Evolutionary conservation across 108 stramenopile genomes (phyloP), one percentile per base, ranked within the genome.

Genomic region (Cyclotella sp.): DNA sequence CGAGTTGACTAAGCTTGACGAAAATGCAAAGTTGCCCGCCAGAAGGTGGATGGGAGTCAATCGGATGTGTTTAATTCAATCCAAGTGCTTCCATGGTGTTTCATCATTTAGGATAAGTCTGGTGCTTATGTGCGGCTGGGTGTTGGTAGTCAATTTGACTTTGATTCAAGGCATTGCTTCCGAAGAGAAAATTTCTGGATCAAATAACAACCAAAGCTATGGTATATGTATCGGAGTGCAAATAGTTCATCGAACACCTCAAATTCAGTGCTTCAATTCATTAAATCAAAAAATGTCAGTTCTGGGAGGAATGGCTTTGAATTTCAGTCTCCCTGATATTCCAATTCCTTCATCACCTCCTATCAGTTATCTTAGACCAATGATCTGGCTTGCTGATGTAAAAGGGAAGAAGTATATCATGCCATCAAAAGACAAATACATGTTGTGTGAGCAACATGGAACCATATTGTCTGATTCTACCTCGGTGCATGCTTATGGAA

Each of bases 231-330:
- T 77, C 47, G 51, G 52, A 43, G 40, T 84, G 29, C 72, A 63
- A 1, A 79, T 84, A 39, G 40, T 75, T 47, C 78, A 79, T 47
- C 46, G 28, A 44, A 84, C 83, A n/a, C 73, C 83, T 52, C 77
- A 73, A 18, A 72, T 79, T 26, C 73, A 79, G 10, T 84, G 83
- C 62, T 79, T 79, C 53, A 84, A 84, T 64, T 84, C 78, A 4
- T 63, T 54, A 3, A 69, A 75, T 46, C 78, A 79, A 58, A 42
- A 51, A 12, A 24, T 84, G 7, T 62, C 75, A 26, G 64, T 47
- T 29, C 42, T 84, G 24, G 83, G 83, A 9, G 83, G 78, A 18
- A 75, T 79, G 78, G 83, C 83, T 43, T 68, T 84, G 19, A 68
- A 78, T 46, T 79, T 34, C 54, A 84, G 83, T 53, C 83, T 84